Conservation (phyloP, 192 early-diverging fungal genomes). For the Coemansia sp. region DNA sequence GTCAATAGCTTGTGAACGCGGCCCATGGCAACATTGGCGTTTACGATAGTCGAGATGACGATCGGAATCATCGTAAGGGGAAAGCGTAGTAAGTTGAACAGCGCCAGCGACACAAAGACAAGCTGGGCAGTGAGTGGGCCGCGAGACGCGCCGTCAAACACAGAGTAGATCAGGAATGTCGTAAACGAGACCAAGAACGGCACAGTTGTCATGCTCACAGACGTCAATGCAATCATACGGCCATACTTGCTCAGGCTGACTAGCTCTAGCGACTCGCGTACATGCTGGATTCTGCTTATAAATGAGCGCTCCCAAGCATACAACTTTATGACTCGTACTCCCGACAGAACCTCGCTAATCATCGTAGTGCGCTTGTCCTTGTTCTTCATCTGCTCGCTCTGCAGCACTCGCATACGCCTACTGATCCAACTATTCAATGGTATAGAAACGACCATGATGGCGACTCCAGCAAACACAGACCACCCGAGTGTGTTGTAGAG, state of each 20-base stretch:
- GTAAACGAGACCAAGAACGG: constrained; percentile 88
- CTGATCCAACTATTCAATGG: constrained; percentile 75
- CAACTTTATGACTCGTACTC: constrained; percentile 93
- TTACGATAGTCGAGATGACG: constrained; percentile 73
- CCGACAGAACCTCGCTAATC: constrained; percentile 86
- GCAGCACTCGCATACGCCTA: constrained; percentile 63
- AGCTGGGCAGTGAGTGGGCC: constrained; percentile 65
- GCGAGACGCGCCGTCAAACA: constrained; percentile 59
- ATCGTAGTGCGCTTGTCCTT: constrained; percentile 74
- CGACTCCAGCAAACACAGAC: constrained; percentile 83
- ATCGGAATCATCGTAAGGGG: constrained; percentile 83
- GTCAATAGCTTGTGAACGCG: constrained; percentile 79
- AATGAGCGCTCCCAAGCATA: constrained; percentile 95
- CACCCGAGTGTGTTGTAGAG: constrained; percentile 81
- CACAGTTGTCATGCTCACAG: constrained; percentile 82
- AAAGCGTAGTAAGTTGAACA: constrained; percentile 95
- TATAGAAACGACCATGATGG: constrained; percentile 76
- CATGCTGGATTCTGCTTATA: constrained; percentile 59
- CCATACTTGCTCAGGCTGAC: constrained; percentile 77
- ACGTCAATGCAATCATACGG: constrained; percentile 64
- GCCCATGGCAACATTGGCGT: constrained; percentile 80
- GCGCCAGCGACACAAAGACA: constrained; percentile 85
- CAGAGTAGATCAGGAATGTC: constrained; percentile 77
- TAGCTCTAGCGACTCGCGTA: constrained; percentile 80
- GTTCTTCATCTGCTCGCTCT: constrained; percentile 84